Percentiles rank a stretch among this genome's conserved stretches.
Conservation (phyloP, 345 rosid species). For the Gossypium arboreum region DNA sequence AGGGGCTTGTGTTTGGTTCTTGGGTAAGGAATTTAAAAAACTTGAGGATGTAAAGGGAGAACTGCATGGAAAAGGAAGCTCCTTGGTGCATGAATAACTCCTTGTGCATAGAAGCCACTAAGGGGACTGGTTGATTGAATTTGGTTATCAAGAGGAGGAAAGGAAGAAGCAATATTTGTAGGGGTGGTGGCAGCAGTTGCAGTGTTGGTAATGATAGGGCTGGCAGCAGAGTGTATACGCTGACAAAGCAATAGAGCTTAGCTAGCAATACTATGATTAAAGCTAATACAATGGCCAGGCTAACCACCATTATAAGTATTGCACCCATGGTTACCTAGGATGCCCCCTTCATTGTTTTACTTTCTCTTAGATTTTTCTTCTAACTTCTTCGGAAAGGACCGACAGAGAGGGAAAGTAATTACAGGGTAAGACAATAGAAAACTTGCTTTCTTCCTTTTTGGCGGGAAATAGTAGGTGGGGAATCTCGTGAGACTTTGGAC, state of each 20-base stretch:
- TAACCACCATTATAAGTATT: conserved; percentile 66
- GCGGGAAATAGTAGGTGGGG: conserved; percentile 35
- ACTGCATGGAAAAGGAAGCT: conserved; percentile 38
- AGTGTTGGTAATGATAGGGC: conserved; percentile 20
- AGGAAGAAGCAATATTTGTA: conserved; percentile 14
- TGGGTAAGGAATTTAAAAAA: conserved; percentile 24
- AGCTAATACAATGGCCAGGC: conserved; percentile 64
- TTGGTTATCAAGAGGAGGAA: conserved; percentile 22
- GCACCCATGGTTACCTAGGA: conserved; percentile 74
- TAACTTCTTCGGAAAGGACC: background rate
- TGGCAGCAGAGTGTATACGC: conserved; percentile 23
- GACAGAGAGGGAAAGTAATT: background rate
- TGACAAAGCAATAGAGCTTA: conserved; percentile 73
- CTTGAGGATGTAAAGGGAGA: conserved; percentile 21
- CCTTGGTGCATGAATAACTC: conserved; percentile 60
- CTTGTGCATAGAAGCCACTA: conserved; percentile 49
- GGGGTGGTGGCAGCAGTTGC: conserved; percentile 17
- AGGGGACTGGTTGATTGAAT: conserved; percentile 32
- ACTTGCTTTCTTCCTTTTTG: conserved; percentile 8
- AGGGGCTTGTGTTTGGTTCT: conserved; percentile 30
- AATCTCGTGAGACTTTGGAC: conserved; percentile 18
- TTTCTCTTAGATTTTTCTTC: conserved; percentile 7
- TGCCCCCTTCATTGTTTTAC: conserved; percentile 55
- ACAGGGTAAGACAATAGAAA: too few species aligned
- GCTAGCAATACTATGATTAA: conserved; percentile 70